phyloP scores from a whole-genome alignment of 495 filamentous ascomycete species.

The Penicillium simplicissimum region DNA sequence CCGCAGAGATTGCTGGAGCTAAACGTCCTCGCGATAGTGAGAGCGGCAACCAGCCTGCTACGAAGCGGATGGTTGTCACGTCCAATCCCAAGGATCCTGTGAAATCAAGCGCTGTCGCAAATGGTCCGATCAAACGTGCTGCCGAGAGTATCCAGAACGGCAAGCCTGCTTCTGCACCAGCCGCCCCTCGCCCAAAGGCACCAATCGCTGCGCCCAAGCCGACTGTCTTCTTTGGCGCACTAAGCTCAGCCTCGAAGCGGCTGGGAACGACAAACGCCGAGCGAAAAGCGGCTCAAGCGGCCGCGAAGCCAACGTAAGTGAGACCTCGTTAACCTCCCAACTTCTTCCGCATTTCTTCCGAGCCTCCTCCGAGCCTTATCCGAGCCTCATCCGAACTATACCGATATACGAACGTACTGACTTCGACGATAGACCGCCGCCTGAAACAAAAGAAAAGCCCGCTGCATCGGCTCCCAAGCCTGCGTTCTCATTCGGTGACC shows the following conservation, averaged over 20 bases:
- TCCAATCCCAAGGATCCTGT: conserved; percentile 29
- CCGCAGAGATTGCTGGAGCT: conserved; percentile 38
- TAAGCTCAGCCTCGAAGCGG: conserved; percentile 62
- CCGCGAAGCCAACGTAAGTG: conserved; percentile 46
- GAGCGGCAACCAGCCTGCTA: conserved; percentile 35
- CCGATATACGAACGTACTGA: conserved; percentile 17
- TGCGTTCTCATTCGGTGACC: conserved; percentile 55
- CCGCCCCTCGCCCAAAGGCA: conserved; percentile 44
- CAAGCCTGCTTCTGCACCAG: conserved; percentile 33
- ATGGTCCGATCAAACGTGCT: conserved; percentile 27
- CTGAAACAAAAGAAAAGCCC: conserved; percentile 45
- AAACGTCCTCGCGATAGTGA: conserved; percentile 52
- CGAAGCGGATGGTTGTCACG: conserved; percentile 42
- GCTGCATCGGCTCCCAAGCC: conserved; percentile 42
- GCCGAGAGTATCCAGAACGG: conserved; percentile 28
- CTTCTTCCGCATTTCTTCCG: too few relatives aligned
- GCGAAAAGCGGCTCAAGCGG: conserved; percentile 49
- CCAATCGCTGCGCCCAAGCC: conserved; percentile 57
- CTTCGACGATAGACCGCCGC: conserved; percentile 22
- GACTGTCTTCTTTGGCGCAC: conserved; percentile 56
- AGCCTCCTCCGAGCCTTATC: too few relatives aligned
- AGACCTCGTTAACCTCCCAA: not conserved
- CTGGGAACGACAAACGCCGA: conserved; percentile 58
- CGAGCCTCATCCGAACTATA: not conserved
- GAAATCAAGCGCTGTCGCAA: conserved; percentile 28